These are phyloP conservation scores for Theileria sp. DNA, from an alignment of 169 alveolate species.

Conservation along the genomic window DNA sequence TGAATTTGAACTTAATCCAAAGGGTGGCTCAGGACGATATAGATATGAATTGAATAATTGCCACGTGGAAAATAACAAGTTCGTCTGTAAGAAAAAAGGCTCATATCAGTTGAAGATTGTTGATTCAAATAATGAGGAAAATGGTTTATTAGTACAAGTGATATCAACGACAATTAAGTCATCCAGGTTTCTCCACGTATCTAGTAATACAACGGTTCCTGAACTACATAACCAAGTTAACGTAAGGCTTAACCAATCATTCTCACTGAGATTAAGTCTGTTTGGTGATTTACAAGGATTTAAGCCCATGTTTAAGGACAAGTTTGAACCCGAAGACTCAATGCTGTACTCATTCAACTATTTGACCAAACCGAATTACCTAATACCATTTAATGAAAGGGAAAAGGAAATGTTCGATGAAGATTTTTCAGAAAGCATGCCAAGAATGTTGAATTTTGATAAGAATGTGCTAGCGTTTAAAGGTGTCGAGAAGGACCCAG, in stretches of 20 bases:
- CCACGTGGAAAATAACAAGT: not conserved
- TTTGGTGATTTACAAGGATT: constrained; percentile 5
- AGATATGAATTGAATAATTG: not conserved
- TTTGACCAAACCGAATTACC: not conserved
- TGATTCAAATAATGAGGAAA: not conserved
- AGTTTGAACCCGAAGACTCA: not conserved
- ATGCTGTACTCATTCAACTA: constrained; percentile 12
- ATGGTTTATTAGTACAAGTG: not conserved
- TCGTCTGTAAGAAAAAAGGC: not conserved
- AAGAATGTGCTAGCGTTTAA: not conserved
- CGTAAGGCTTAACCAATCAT: not conserved
- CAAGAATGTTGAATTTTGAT: not conserved
- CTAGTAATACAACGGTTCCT: not conserved
- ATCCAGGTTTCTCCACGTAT: not conserved
- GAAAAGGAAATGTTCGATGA: not conserved
- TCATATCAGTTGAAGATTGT: not conserved
- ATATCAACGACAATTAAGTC: constrained; percentile 4
- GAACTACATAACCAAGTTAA: not conserved
- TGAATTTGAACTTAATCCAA: not conserved
- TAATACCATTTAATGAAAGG: not conserved
- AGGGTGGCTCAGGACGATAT: constrained; percentile 4
- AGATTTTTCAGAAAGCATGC: not conserved
- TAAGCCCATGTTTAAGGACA: constrained; percentile 3
- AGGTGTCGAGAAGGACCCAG: not conserved
- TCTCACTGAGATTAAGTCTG: not conserved